Base-by-base conservation (phyloP, 2,329 filamentous ascomycete genomes). In the Venturiaceae sp. region DNA sequence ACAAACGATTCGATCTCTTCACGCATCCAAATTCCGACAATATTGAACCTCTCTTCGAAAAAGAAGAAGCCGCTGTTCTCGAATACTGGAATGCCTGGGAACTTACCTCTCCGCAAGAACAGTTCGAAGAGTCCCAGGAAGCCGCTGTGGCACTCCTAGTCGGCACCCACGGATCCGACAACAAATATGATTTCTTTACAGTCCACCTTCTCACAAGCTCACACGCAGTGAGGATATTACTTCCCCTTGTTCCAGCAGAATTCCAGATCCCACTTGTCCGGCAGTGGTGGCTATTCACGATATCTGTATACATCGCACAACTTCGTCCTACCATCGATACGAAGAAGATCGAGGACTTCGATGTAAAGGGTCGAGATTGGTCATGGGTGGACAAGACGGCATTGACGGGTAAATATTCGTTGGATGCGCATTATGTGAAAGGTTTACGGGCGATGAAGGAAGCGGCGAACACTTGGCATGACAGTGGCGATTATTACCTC, bases 81-180 rank as follows among this genome's bases (percentile, higher is more conserved):
- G 87, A 95, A 64, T 90, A 97, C 74, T 97, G 91, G 90, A 94
- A 95, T 64, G 85, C 87, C 3, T 96, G 91, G 92, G 77, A 80
- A 9, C 78, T 95, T 9, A 60, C 63, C 23, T 79, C 92, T 61
- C 86, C 88, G 0, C 78, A 79, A n/a, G 78, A 81, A 63, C 86
- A 91, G 66, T 95, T 97, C 67, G 80, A 83, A 60, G 80, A 87
- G 59, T 88, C 85, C 1, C 83, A 86, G 63, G 74, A 77, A 60
- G 72, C 80, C 3, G 82, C 82, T 2, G 74, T 78, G 0, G 80
- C 82, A 0, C 71, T 92, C 6, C 77, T 90, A 4, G 59, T 57
- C 68, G 68, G 7, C 63, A 67, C 32, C 34, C 78, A 67, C 1
- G 64, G 62, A 19, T 60, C 70, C 30, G 63, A 66, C 77, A 3